These are phyloP conservation scores for Penicillium sp. DNA, from an alignment of 2,329 filamentous ascomycete species.

Conservation along the genomic window DNA sequence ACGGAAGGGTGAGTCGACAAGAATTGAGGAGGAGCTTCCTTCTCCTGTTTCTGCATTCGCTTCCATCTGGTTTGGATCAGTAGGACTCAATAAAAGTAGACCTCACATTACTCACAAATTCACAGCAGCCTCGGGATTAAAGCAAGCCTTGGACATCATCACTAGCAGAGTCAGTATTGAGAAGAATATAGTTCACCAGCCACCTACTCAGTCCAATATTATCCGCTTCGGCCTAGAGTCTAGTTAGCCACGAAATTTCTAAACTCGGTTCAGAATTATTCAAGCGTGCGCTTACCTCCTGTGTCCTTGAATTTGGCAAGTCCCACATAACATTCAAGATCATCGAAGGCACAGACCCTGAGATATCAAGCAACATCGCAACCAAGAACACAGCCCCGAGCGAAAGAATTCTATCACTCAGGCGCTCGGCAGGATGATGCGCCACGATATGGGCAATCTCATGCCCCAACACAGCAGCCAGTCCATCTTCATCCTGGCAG, in stretches of 20 bases:
- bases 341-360: constrained; percentile 35
- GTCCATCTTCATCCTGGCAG: constrained; percentile 51
- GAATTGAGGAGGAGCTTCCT: constrained; percentile 49
- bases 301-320: constrained; percentile 51
- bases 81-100: too few species aligned
- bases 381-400: constrained; percentile 26
- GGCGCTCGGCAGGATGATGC: constrained; percentile 51
- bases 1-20: constrained; percentile 56
- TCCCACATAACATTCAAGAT: constrained; percentile 48
- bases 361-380: constrained; percentile 38
- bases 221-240: constrained; percentile 51
- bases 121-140: constrained; percentile 52
- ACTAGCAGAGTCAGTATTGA: constrained; percentile 32
- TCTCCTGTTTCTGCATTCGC: constrained; percentile 47
- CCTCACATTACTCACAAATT: constrained; percentile 45
- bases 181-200: neutral
- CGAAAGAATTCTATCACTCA: constrained; percentile 43
- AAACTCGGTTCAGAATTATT: too few species aligned
- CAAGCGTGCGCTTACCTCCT: constrained; percentile 52
- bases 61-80: constrained; percentile 39
- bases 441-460: constrained; percentile 61
- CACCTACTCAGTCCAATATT: constrained; percentile 52
- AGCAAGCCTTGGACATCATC: constrained; percentile 60
- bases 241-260: too few species aligned
- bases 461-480: constrained; percentile 57